These are phyloP conservation scores for Sporothrix dimorphospora DNA, from an alignment of 2,329 filamentous ascomycete species.

Conservation along the genomic window DNA sequence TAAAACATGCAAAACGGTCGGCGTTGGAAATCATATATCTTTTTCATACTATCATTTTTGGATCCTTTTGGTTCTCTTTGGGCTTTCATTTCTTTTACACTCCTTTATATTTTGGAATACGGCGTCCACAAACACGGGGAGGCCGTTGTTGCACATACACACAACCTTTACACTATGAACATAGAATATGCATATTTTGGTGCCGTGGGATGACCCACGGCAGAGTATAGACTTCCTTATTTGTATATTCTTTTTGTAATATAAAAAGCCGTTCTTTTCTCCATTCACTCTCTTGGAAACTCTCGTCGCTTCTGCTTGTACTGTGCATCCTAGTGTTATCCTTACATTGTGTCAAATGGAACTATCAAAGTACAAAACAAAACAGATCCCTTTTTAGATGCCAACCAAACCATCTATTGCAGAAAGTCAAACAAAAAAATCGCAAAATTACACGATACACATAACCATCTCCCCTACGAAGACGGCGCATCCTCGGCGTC, in stretches of 20 bases:
- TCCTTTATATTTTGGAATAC: background rate
- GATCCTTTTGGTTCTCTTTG: background rate
- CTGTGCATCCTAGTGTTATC: background rate
- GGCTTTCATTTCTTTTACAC: background rate
- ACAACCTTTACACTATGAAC: conserved; percentile 4
- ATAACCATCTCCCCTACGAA: conserved; percentile 5
- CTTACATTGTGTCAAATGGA: background rate
- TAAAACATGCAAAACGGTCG: conserved; percentile 2
- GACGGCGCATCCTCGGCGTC: conserved; percentile 35
- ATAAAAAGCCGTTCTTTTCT: conserved; percentile 3
- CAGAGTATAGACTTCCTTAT: conserved; percentile 4
- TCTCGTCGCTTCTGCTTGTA: background rate
- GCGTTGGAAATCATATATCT: conserved; percentile 14
- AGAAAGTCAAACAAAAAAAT: background rate
- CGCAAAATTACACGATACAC: background rate
- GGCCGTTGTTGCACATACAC: background rate
- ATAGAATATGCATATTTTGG: background rate
- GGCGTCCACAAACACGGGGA: background rate
- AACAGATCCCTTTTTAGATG: background rate
- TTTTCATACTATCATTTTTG: conserved; percentile 9
- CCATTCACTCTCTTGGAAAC: conserved; percentile 8
- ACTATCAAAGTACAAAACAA: conserved; percentile 8
- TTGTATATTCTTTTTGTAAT: background rate
- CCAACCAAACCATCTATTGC: conserved; percentile 4
- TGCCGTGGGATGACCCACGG: background rate